Base-by-base conservation (phyloP, 176 grass and related monocot genomes). In the Juncus effusus region DNA sequence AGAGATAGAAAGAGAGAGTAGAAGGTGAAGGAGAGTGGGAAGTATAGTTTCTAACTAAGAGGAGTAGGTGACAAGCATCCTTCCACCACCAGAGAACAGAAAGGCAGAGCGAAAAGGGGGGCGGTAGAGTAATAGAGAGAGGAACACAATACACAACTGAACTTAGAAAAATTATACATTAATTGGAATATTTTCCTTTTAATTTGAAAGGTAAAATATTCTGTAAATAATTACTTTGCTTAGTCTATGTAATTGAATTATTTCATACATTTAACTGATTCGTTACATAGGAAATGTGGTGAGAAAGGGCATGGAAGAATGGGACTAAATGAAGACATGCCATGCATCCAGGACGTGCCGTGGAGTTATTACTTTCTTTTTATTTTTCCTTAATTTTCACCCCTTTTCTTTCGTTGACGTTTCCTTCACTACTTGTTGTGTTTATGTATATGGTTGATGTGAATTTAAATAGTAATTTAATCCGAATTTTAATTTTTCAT, bases 11-110 rank as follows among this genome's bases (percentile, higher is more conserved):
- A 77, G 75, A 51, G 28, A 51, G 49, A 47, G 57, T 14, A 67
- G 65, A 65, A 61, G 76, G 77, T 52, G 10, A 69, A 9, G 44
- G 65, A 54, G 54, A 41, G 37, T 71, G 56, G 51, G 36, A 11
- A 47, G 39, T 8, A 16, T 4, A 14, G 52, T 3, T 57, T 9
- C 44, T 76, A 69, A 67, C 82, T 60, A 75, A 78, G 77, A 93
- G 81, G 85, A 85, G 89, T 94, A 88, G 79, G 79, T 85, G 63
- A 88, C 85, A 94, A 85, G 78, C 85, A 93, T 93, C 77, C 62
- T 87, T 54, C 77, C 74, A 77, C 82, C 77, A 65, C 84, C 80
- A 80, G 54, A 75, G 66, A 45, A 45, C 51, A 78, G 8, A 71
- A 62, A 69, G 59, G 13, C 5, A 59, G 7, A 44, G 60, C 6